phyloP scores from a whole-genome alignment of 2,329 filamentous ascomycete genomes.

The Cladosporium halotolerans region DNA sequence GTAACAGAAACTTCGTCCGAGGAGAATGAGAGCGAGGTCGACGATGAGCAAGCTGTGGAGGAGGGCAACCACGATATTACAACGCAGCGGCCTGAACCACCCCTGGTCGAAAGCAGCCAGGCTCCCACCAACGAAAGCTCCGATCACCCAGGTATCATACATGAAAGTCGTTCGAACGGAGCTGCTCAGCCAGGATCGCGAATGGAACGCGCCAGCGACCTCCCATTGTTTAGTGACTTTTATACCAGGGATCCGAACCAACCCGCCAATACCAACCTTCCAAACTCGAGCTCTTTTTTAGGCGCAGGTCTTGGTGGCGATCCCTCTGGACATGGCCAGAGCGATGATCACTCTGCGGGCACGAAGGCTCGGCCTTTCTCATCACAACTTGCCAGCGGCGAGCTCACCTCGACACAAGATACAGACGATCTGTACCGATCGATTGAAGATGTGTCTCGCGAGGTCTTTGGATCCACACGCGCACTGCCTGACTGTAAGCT shows the following conservation, averaged over 20 bases:
- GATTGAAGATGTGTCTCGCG: conserved; percentile 15
- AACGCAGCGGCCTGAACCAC: no score
- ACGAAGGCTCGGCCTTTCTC: neutral
- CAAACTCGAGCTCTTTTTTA: conserved; percentile 16
- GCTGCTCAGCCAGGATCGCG: no score
- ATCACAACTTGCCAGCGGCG: neutral
- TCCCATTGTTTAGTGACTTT: conserved; percentile 5
- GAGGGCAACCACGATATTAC: no score
- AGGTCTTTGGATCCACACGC: conserved; percentile 16
- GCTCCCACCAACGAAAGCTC: no score
- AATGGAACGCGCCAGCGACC: neutral
- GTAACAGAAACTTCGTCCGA: no score
- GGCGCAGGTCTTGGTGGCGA: conserved; percentile 10
- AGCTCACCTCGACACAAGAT: conserved; percentile 8
- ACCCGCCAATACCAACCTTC: neutral
- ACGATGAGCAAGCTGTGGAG: no score
- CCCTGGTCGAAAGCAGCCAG: no score
- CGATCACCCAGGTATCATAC: no score
- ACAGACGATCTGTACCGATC: conserved; percentile 15
- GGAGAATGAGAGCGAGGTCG: no score
- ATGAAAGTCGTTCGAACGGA: no score
- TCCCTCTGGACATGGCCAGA: conserved; percentile 8
- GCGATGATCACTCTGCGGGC: neutral
- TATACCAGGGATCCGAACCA: neutral
- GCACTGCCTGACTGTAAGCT: conserved; percentile 20